phyloP scores from a whole-genome alignment of 2,329 filamentous ascomycete genomes.

The Didymella pomorum region DNA sequence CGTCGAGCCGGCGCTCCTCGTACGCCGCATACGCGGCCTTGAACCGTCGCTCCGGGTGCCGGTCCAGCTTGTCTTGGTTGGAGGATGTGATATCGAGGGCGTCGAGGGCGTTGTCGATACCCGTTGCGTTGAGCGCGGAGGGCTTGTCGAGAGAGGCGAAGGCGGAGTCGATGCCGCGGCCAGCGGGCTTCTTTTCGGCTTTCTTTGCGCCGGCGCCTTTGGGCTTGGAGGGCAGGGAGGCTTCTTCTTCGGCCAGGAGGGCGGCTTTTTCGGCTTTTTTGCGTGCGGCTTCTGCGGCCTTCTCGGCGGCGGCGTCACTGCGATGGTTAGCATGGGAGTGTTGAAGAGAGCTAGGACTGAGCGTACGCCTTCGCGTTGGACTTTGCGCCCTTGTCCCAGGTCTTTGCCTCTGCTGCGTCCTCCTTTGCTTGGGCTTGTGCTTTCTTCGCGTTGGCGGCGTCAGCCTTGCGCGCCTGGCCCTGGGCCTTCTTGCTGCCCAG shows the following conservation, averaged over 20 bases:
- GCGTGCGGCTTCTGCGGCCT: constrained; percentile 79
- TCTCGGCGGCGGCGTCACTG: constrained; percentile 84
- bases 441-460: constrained; percentile 81
- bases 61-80: constrained; percentile 77
- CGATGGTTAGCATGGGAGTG: constrained; percentile 12
- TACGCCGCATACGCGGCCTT: constrained; percentile 85
- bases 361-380: constrained; percentile 84
- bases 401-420: constrained; percentile 71
- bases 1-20: constrained; percentile 79
- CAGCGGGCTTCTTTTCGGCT: constrained; percentile 55
- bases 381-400: constrained; percentile 90
- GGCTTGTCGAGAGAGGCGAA: constrained; percentile 55
- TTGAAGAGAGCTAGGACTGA: constrained; percentile 34
- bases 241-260: constrained; percentile 83
- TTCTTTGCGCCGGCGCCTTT: constrained; percentile 75
- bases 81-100: constrained; percentile 74
- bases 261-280: constrained; percentile 95
- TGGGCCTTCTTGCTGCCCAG: constrained; percentile 78
- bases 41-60: constrained; percentile 86
- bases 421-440: constrained; percentile 73
- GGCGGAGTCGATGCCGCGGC: constrained; percentile 73
- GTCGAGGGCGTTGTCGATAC: constrained; percentile 93
- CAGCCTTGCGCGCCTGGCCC: constrained; percentile 92
- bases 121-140: constrained; percentile 76
- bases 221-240: constrained; percentile 66